Evolutionary conservation across 805 yeast species (phyloP), one percentile per base, ranked within the genome.

Genomic region (Danielia oregonensis): DNA sequence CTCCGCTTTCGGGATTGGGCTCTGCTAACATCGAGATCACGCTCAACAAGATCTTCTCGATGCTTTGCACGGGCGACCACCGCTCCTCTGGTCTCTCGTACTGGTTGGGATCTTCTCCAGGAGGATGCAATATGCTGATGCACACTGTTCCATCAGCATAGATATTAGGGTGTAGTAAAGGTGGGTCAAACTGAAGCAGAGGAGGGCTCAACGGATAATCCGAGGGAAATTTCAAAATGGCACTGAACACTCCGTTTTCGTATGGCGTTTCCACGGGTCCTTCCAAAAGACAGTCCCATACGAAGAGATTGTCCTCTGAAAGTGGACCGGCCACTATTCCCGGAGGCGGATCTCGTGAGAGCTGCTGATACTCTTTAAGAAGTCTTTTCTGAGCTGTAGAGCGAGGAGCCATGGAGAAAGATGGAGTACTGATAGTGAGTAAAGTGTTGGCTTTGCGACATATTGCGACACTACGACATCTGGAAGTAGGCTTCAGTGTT

Each of bases 21-120:
- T 93, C 96, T 17, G 97, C 95, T 41, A 93, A 70, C 97, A 93
- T 89, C 52, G 95, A 85, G 73, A 89, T 78, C 15, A 93, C 97
- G 59, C 95, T 83, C 39, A 93, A 63, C 42, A 93, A 67, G 41
- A 93, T 93, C 72, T 93, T 93, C 63, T 93, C 98, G n/a, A 93
- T 89, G 55, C 95, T 85, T 59, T 93, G 98, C 19, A 93, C 89
- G 0, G 98, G 98, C 5, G 95, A 85, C 98, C 98, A 93, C 46
- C 98, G 70, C 63, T 93, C 98, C 49, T 89, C 94, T 0, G 97
- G 95, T 19, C 86, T 63, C 59, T 93, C 98, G 62, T 93, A 93
- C 72, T 83, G 88, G 57, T 88, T 78, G 14, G 98, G 97, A 59
- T 93, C 98, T 49, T 89, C 95, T 8, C 98, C 98, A 1, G 97